Conservation (phyloP, 2,329 filamentous ascomycete species). For the Colletotrichum abscissum region DNA sequence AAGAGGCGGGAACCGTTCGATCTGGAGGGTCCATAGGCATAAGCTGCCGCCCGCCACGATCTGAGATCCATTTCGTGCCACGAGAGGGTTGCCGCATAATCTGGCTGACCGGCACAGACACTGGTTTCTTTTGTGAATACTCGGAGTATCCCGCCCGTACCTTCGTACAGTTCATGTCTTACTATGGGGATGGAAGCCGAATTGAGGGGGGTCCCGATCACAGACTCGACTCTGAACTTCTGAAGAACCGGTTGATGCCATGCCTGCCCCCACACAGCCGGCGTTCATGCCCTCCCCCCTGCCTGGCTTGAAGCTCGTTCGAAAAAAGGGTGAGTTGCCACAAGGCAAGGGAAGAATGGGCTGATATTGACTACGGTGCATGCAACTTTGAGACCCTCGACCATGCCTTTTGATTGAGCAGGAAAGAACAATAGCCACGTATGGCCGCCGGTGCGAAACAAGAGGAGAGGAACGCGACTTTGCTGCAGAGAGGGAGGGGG, state of each 20-base stretch:
- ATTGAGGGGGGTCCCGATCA: neutral
- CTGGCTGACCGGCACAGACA: neutral
- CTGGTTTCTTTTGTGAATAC: neutral
- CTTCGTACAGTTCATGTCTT: neutral
- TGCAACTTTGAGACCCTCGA: conserved; percentile 16
- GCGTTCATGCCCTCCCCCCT: neutral
- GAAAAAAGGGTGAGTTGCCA: conserved; percentile 2
- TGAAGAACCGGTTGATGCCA: conserved; percentile 25
- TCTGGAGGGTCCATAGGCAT: conserved; percentile 18
- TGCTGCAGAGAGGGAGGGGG: conserved; percentile 1
- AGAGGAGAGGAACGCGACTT: neutral
- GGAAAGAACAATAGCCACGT: conserved; percentile 12
- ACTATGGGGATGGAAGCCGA: neutral
- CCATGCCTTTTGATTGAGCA: conserved; percentile 13
- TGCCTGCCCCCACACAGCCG: neutral
- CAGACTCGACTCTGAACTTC: conserved; percentile 15
- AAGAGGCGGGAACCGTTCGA: conserved; percentile 20
- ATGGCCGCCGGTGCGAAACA: neutral
- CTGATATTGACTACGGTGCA: conserved; percentile 22
- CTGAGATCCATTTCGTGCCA: conserved; percentile 20
- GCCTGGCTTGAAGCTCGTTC: neutral
- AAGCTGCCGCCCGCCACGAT: conserved; percentile 24
- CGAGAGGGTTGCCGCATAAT: conserved; percentile 16
- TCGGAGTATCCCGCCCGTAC: neutral
- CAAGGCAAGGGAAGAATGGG: conserved; percentile 24